A percentile compares a stretch with the other conserved stretches of the same genome.
Evolutionary conservation across 805 yeast genomes (phyloP).

Genomic region (Yueomyces sp.): DNA sequence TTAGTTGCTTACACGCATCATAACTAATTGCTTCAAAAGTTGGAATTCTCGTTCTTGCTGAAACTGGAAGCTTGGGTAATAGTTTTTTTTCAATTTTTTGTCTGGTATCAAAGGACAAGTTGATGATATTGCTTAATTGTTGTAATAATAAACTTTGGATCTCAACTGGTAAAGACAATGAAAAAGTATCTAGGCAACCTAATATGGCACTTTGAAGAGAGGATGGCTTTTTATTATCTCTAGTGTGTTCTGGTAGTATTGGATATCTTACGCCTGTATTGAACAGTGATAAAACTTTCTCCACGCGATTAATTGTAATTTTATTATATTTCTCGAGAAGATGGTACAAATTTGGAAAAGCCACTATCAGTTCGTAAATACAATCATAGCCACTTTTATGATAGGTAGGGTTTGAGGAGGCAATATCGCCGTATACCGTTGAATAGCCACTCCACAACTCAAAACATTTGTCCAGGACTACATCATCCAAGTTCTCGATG

Average conservation of each 20-base stretch:
- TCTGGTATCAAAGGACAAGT: constrained; percentile 50
- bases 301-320: constrained; percentile 27
- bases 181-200: constrained; percentile 28
- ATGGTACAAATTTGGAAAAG: constrained; percentile 37
- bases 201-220: constrained; percentile 50
- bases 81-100: constrained; percentile 44
- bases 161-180: constrained; percentile 19
- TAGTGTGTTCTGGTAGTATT: constrained; percentile 41
- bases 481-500: constrained; percentile 20
- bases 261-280: constrained; percentile 63
- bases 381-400: constrained; percentile 42
- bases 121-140: constrained; percentile 39
- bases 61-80: constrained; percentile 24
- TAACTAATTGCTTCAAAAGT: constrained; percentile 50
- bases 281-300: constrained; percentile 41
- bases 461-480: constrained; percentile 27
- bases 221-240: constrained; percentile 46
- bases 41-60: constrained; percentile 34
- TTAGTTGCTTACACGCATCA: constrained; percentile 30
- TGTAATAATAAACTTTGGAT: constrained; percentile 35
- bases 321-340: constrained; percentile 24
- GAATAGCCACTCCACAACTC: constrained; percentile 36
- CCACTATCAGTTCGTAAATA: constrained; percentile 38
- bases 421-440: constrained; percentile 31
- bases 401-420: constrained; percentile 13